Evolutionary conservation across 768 basidiomycete species (phyloP).

Genomic region (Tricholoma terreum): DNA sequence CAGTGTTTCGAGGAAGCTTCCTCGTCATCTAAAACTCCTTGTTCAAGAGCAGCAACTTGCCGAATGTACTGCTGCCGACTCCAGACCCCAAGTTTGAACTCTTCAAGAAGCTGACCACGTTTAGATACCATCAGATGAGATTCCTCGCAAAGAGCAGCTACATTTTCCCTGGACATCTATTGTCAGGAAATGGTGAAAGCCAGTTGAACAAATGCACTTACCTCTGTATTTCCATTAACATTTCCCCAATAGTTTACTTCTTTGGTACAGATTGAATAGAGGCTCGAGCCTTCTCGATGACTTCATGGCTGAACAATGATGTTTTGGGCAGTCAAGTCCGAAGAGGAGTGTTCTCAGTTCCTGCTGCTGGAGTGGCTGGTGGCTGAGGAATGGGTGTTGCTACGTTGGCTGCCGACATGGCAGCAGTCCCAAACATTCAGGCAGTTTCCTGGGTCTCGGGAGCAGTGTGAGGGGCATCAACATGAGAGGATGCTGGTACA

Average conservation of each 20-base stretch:
- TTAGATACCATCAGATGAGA: background rate
- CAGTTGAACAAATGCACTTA: no score
- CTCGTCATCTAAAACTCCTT: background rate
- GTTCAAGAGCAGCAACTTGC: background rate
- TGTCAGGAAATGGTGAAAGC: no score
- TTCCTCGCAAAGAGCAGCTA: background rate
- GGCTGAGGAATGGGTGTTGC: background rate
- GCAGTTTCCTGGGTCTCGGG: no score
- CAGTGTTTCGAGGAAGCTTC: background rate
- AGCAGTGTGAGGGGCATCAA: no score
- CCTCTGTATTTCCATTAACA: background rate
- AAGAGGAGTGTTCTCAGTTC: no score
- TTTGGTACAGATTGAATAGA: background rate
- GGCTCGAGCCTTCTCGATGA: background rate
- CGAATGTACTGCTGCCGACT: background rate
- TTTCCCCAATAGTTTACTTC: background rate
- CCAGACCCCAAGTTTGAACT: background rate
- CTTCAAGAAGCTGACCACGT: background rate
- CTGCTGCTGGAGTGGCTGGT: background rate
- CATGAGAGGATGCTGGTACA: background rate
- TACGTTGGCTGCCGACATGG: background rate
- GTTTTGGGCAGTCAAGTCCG: background rate
- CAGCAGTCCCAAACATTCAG: background rate
- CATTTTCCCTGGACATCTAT: background rate
- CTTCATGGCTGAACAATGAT: background rate